Evolutionary conservation across 768 basidiomycete genomes (phyloP).

Genomic region (Naganishia onofrii): DNA sequence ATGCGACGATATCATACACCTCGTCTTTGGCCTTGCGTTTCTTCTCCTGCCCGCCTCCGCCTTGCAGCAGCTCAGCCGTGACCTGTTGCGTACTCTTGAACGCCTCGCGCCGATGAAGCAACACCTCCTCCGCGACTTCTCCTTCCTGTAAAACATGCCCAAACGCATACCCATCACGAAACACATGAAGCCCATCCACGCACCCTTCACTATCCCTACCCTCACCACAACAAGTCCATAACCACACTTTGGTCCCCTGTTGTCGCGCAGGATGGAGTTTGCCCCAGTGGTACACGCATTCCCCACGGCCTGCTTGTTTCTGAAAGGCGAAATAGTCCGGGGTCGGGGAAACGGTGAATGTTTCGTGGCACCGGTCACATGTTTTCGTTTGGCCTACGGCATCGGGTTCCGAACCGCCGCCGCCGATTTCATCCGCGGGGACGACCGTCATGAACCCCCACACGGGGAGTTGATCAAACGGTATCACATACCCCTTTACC

Average conservation of each 20-base stretch:
- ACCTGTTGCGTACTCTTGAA: constrained; percentile 41
- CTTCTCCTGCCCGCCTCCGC: not conserved
- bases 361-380: constrained; percentile 75
- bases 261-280: constrained; percentile 62
- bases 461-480: constrained; percentile 59
- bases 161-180: constrained; percentile 68
- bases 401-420: constrained; percentile 67
- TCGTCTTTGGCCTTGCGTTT: constrained; percentile 23
- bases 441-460: constrained; percentile 73
- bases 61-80: constrained; percentile 30
- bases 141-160: constrained; percentile 46
- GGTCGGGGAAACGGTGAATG: constrained; percentile 66
- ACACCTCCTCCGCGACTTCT: constrained; percentile 37
- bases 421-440: constrained; percentile 62
- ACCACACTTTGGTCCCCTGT: constrained; percentile 67
- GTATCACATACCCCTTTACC: constrained; percentile 64
- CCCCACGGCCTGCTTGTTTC: constrained; percentile 57
- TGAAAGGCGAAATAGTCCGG: constrained; percentile 36
- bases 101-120: constrained; percentile 37
- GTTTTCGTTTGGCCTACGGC: constrained; percentile 60
- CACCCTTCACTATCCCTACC: constrained; percentile 45
- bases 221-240: constrained; percentile 42
- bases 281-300: constrained; percentile 84
- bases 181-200: constrained; percentile 67
- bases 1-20: constrained; percentile 70